A percentile compares a stretch with the other conserved stretches of the same genome.
Conservation (phyloP, 768 basidiomycete species). For the Leccinum subgranulosum region DNA sequence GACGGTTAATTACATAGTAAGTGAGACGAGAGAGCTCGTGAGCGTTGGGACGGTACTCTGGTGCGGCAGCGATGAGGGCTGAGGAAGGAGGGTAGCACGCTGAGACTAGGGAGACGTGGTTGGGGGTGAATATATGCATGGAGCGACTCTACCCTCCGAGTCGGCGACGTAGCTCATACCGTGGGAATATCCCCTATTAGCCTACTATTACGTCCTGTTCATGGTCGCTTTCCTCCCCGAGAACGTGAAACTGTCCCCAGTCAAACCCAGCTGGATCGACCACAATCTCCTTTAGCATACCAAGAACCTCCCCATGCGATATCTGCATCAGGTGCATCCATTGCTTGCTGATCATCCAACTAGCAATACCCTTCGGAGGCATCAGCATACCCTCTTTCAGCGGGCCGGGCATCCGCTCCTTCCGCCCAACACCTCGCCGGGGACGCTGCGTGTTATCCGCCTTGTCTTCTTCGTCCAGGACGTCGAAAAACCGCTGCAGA, state of each 20-base stretch:
- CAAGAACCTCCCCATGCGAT: slow-evolving; percentile 47
- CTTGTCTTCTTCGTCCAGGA: slow-evolving; percentile 57
- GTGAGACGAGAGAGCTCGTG: slow-evolving; percentile 84
- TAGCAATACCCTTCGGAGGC: slow-evolving; percentile 61
- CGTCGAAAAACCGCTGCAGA: slow-evolving; percentile 55
- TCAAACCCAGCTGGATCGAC: slow-evolving; percentile 46
- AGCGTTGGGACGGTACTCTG: slow-evolving; percentile 75
- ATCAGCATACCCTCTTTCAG: slow-evolving; percentile 54
- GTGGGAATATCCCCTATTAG: slow-evolving; percentile 28
- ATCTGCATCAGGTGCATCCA: slow-evolving; percentile 49
- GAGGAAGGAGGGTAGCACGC: slow-evolving; percentile 85
- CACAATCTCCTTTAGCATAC: slow-evolving; percentile 41
- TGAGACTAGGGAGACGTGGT: slow-evolving; percentile 79
- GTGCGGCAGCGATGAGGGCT: slow-evolving; percentile 67
- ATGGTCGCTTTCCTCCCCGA: slow-evolving; percentile 57
- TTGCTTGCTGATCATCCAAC: slow-evolving; percentile 74
- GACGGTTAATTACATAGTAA: slow-evolving; percentile 83
- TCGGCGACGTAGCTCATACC: not conserved
- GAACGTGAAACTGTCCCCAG: slow-evolving; percentile 43
- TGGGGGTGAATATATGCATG: slow-evolving; percentile 79
- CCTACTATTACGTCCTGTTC: not conserved
- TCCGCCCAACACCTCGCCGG: slow-evolving; percentile 56
- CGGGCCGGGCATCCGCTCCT: slow-evolving; percentile 51
- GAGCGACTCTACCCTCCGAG: not conserved
- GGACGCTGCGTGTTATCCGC: slow-evolving; percentile 44